phyloP scores from a whole-genome alignment of 2,329 filamentous ascomycete species.

The Ascochyta clinopodiicola region DNA sequence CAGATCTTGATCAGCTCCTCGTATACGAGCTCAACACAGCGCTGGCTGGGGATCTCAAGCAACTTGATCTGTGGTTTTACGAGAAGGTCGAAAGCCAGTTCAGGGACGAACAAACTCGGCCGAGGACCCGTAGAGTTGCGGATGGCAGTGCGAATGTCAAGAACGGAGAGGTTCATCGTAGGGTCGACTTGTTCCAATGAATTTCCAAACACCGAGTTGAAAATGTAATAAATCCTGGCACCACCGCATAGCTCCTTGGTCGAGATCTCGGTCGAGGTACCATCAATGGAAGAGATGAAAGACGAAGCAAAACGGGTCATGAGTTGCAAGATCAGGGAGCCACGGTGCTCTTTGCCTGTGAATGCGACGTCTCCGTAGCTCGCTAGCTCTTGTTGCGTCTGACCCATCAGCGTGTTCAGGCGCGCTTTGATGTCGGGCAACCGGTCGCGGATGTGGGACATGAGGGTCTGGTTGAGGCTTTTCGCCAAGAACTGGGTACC shows the following conservation, averaged over 20 bases:
- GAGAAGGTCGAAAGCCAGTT: conserved; percentile 95
- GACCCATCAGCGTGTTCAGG: conserved; percentile 98
- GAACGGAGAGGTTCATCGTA: conserved; percentile 89
- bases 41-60: conserved; percentile 90
- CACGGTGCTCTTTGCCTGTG: conserved; percentile 93
- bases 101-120: conserved; percentile 94
- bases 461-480: conserved; percentile 91
- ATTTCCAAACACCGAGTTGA: conserved; percentile 98
- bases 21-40: conserved; percentile 97
- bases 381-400: conserved; percentile 96
- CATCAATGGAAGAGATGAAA: conserved; percentile 98
- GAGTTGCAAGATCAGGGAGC: conserved; percentile 90
- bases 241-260: conserved; percentile 97
- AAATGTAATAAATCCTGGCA: conserved; percentile 97
- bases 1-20: conserved; percentile 99
- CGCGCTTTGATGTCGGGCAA: conserved; percentile 97
- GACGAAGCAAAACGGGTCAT: conserved; percentile 99
- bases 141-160: conserved; percentile 96
- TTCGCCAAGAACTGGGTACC: conserved; percentile 95
- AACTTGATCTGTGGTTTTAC: conserved; percentile 99
- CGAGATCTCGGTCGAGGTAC: conserved; percentile 97
- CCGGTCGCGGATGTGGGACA: conserved; percentile 94
- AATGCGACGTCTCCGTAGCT: conserved; percentile 99
- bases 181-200: conserved; percentile 96
- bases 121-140: conserved; percentile 96